These are phyloP conservation scores for Agrocybe chaxingu DNA, from an alignment of 768 basidiomycete species.

Conservation along the genomic window DNA sequence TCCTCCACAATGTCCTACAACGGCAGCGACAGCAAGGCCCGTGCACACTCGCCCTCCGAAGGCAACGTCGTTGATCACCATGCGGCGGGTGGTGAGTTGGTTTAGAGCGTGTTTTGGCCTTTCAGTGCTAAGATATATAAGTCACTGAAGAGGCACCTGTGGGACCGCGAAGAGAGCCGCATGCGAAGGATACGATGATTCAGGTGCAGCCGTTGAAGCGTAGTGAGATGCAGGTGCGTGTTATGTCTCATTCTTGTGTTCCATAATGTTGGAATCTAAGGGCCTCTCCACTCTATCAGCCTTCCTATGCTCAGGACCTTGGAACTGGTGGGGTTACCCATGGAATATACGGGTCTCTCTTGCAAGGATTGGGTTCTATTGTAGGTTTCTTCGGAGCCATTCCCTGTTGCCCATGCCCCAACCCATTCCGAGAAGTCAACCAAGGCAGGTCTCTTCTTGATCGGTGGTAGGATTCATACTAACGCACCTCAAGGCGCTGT, in stretches of 20 bases:
- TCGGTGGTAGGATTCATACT: conserved; percentile 5
- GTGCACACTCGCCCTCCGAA: conserved; percentile 17
- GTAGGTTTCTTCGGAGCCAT: conserved; percentile 72
- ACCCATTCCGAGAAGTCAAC: conserved; percentile 81
- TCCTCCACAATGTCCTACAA: conserved; percentile 9
- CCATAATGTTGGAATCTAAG: conserved; percentile 1
- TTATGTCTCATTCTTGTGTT: not conserved
- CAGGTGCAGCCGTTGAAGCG: conserved; percentile 82
- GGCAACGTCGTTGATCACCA: conserved; percentile 73
- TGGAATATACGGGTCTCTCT: conserved; percentile 80
- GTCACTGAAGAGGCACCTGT: conserved; percentile 60
- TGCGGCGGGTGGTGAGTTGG: conserved; percentile 55
- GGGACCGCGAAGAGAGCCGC: conserved; percentile 27
- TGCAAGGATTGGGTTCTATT: conserved; percentile 64
- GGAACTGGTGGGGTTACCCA: conserved; percentile 76
- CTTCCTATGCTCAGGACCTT: conserved; percentile 89
- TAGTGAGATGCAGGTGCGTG: conserved; percentile 79
- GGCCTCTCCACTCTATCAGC: conserved; percentile 38
- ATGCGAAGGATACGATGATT: conserved; percentile 47
- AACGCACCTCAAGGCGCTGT: conserved; percentile 59
- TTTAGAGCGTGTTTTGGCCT: not conserved
- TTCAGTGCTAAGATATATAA: conserved; percentile 20
- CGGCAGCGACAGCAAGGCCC: conserved; percentile 17
- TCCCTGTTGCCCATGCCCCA: conserved; percentile 82
- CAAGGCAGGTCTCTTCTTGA: conserved; percentile 51